phyloP scores from a whole-genome alignment of 305 asterid species.

The Striga hermonthica region DNA sequence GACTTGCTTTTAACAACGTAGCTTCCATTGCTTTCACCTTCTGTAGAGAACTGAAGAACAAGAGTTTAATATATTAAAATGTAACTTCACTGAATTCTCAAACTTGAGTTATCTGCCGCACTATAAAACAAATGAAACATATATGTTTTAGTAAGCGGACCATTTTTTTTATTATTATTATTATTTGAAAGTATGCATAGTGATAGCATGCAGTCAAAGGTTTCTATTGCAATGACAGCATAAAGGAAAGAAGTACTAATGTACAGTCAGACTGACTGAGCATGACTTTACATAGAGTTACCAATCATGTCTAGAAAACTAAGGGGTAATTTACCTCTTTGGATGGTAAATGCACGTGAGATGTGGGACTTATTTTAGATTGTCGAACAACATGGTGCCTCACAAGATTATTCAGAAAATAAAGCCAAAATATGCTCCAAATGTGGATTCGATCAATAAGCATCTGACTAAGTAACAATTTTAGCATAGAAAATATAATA shows the following conservation, averaged over 20 bases:
- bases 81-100: neutral
- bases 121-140: slow-evolving; percentile 17
- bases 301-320: too few species aligned
- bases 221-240: slow-evolving; percentile 8
- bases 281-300: too few species aligned
- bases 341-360: neutral
- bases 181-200: neutral
- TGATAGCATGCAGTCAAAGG: slow-evolving; percentile 2
- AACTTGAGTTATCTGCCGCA: neutral
- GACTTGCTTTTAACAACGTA: slow-evolving; percentile 67
- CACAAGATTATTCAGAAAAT: too few species aligned
- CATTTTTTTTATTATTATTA: too few species aligned
- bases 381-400: too few species aligned
- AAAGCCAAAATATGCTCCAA: too few species aligned
- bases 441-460: too few species aligned
- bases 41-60: slow-evolving; percentile 71
- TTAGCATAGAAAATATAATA: too few species aligned
- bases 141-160: slow-evolving; percentile 15
- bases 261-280: neutral
- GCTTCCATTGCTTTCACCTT: slow-evolving; percentile 86
- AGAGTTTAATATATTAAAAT: slow-evolving; percentile 18
- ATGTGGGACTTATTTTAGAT: neutral
- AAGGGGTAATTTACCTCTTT: neutral
- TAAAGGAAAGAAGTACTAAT: slow-evolving; percentile 10
- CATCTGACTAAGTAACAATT: too few species aligned